Percentiles rank a stretch among this genome's conserved stretches.
phyloP scores from a whole-genome alignment of 106 monocot species.

The Apostasia ramifera region DNA sequence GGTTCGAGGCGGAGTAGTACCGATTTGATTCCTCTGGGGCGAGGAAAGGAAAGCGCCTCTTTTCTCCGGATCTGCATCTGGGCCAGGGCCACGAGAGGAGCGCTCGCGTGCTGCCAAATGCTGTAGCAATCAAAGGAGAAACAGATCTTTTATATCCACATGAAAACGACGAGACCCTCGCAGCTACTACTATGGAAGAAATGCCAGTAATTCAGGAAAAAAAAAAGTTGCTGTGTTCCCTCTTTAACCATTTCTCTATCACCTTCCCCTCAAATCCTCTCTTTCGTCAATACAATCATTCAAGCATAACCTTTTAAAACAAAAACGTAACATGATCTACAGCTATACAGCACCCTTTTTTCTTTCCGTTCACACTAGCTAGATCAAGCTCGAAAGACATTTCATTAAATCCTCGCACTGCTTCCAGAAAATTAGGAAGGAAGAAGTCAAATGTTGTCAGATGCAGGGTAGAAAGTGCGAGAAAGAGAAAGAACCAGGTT shows the following conservation, averaged over 20 bases:
- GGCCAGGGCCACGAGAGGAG: conserved; percentile 7
- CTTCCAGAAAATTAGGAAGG: too few species aligned
- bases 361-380: too few species aligned
- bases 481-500: not conserved
- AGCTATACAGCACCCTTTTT: too few species aligned
- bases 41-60: not conserved
- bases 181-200: not conserved
- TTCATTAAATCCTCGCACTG: too few species aligned
- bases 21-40: not conserved
- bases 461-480: not conserved
- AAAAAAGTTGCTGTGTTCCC: not conserved
- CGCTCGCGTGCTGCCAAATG: conserved; percentile 18
- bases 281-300: not conserved
- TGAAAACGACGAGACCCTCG: conserved; percentile 1
- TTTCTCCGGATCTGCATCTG: conserved; percentile 24
- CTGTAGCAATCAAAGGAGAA: conserved; percentile 13
- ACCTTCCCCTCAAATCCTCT: not conserved
- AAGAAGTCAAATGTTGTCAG: too few species aligned
- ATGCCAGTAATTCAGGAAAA: not conserved
- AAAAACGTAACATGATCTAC: too few species aligned
- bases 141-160: not conserved
- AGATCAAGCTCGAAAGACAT: too few species aligned
- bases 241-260: not conserved
- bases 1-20: not conserved
- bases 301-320: too few species aligned